A percentile compares a stretch with the other conserved stretches of the same genome.
These are phyloP conservation scores for Ophiostoma himal-ulmi DNA, from an alignment of 2,329 filamentous ascomycete species.

Conservation along the genomic window DNA sequence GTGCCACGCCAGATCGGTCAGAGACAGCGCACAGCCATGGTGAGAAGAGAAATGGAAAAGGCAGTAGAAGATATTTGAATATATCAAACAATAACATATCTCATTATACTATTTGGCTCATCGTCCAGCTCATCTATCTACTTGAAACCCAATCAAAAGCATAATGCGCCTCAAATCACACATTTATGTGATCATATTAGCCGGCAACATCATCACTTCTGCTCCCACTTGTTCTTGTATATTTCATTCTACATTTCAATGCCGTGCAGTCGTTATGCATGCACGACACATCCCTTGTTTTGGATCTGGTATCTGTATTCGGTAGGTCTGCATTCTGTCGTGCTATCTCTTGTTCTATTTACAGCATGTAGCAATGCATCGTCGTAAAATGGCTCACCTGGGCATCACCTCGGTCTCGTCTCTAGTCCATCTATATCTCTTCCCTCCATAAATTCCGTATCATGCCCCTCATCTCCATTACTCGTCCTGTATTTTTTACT, in stretches of 20 bases:
- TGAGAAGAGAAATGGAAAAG: neutral
- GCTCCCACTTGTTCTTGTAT: neutral
- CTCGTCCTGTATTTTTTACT: neutral
- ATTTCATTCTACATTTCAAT: neutral
- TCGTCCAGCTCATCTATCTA: too few relatives aligned
- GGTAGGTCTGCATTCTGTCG: neutral
- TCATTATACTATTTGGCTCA: too few relatives aligned
- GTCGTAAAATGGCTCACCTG: neutral
- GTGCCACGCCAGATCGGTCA: neutral
- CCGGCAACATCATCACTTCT: neutral
- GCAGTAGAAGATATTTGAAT: too few relatives aligned
- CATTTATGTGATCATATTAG: neutral
- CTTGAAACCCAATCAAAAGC: neutral
- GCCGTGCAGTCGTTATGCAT: neutral
- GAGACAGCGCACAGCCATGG: neutral
- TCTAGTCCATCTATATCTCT: too few relatives aligned
- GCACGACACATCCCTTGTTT: neutral
- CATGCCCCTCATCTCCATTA: neutral
- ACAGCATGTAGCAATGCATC: neutral
- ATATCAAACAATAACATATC: too few relatives aligned
- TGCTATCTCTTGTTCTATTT: neutral
- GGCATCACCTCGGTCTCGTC: neutral
- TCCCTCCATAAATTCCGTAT: conserved; percentile 17
- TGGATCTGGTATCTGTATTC: neutral
- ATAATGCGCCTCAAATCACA: neutral